Conservation (phyloP, 2,329 filamentous ascomycete genomes). For the Capronia americana region DNA sequence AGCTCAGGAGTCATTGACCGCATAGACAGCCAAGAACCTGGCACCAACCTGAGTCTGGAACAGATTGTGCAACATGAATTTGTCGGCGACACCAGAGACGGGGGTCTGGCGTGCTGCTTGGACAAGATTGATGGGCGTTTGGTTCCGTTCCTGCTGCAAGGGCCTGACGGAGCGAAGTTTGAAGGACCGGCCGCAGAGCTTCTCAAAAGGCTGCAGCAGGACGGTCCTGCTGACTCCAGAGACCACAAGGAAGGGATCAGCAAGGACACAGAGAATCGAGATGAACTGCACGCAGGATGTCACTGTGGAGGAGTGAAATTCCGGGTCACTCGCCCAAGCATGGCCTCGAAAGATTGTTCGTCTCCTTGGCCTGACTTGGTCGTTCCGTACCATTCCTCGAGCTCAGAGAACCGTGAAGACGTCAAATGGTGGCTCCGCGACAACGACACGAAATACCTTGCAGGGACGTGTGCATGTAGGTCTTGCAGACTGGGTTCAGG, state of each 20-base stretch:
- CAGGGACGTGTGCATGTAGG: conserved; percentile 67
- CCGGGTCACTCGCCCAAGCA: conserved; percentile 62
- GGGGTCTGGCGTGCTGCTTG: conserved; percentile 35
- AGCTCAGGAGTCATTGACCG: conserved; percentile 36
- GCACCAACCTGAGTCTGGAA: conserved; percentile 34
- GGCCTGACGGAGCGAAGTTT: conserved; percentile 4
- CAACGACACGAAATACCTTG: conserved; percentile 59
- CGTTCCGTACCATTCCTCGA: conserved; percentile 53
- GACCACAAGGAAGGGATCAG: background rate
- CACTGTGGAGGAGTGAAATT: conserved; percentile 60
- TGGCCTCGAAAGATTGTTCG: conserved; percentile 51
- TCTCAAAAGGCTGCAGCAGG: background rate
- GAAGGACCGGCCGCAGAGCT: background rate
- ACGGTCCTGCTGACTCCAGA: background rate
- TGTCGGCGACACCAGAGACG: conserved; percentile 39
- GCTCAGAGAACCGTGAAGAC: conserved; percentile 54
- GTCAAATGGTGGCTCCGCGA: conserved; percentile 67
- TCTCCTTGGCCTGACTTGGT: conserved; percentile 63
- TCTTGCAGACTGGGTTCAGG: conserved; percentile 67
- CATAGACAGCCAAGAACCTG: conserved; percentile 28
- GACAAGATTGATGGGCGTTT: conserved; percentile 44
- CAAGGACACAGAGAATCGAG: background rate
- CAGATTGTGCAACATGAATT: conserved; percentile 37
- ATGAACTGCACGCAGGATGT: conserved; percentile 45
- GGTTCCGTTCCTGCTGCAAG: conserved; percentile 32